Base-by-base conservation (phyloP, 2,329 filamentous ascomycete genomes). In the Fusarium tricinctum region DNA sequence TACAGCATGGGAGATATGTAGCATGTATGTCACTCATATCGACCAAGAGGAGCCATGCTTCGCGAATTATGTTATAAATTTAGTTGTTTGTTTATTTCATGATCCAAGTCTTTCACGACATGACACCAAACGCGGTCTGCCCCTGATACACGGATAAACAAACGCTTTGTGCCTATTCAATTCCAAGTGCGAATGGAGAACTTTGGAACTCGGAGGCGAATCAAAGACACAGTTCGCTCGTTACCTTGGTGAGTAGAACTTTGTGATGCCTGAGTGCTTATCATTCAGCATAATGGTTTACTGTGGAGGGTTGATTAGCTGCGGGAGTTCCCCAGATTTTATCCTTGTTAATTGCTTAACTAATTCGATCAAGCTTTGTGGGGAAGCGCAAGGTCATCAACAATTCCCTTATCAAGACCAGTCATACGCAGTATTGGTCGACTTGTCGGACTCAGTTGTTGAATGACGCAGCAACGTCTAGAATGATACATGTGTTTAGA, bases 361-460 rank as follows among this genome's bases (percentile, higher is more conserved):
- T 39, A 54, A n/a, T 38, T 56, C 7, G 22, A 63, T 44, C 49
- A 57, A 63, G 58, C 49, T 63, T 63, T 57, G 59, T 44, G 58
- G 59, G 59, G 59, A 53, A 60, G 23, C 44, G 44, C 23, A 63
- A 22, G 39, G 30, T 42, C 15, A 15, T 33, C 39, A 39, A 47
- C 26, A 20, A 19, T 40, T 62, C 17, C 17, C 35, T 38, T 42
- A 43, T 35, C 35, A 46, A 39, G 17, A 53, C 22, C 12, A 47
- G 28, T 32, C 22, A 56, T 23, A n/a, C 8, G 10, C 30, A 15
- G 32, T 35, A 22, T 5, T 20, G 30, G 19, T 10, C n/a, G n/a
- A 9, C 8, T 38, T 10, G 17, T 17, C 5, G 17, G n/a, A 38
- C 35, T 38, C 8, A 10, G 35, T n/a, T n/a, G 9, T 38, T 38